A percentile compares a stretch with the other conserved stretches of the same genome.
These are phyloP conservation scores for Colletotrichum magnum DNA, from an alignment of 2,329 filamentous ascomycete species.

Conservation along the genomic window DNA sequence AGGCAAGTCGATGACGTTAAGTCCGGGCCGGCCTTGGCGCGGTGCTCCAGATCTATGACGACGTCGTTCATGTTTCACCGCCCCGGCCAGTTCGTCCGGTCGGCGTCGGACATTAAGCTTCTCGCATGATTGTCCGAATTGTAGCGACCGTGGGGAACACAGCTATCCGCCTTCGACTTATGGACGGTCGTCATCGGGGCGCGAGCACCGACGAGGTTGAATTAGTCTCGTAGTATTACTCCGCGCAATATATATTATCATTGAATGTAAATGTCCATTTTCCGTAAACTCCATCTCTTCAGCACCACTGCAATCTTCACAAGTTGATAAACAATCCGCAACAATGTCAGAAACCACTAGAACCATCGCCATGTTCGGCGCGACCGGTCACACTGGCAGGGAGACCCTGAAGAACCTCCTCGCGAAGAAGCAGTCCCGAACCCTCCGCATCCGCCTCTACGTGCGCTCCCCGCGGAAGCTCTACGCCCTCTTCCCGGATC, in stretches of 20 bases:
- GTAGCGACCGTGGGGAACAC: neutral
- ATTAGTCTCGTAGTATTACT: neutral
- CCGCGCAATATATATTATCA: neutral
- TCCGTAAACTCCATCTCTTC: no score
- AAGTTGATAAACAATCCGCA: neutral
- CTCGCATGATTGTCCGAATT: neutral
- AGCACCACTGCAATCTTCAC: no score
- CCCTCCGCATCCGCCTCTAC: slow-evolving; percentile 19
- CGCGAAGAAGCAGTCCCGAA: slow-evolving; percentile 2
- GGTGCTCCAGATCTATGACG: slow-evolving; percentile 18
- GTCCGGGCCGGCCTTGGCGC: neutral
- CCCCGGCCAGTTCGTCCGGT: neutral
- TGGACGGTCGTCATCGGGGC: neutral
- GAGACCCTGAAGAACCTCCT: slow-evolving; percentile 30
- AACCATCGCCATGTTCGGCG: slow-evolving; percentile 34
- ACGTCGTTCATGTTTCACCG: neutral
- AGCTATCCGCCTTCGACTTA: neutral
- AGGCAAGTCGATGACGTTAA: neutral
- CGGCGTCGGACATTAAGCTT: neutral
- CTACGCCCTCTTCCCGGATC: neutral
- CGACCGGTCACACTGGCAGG: slow-evolving; percentile 34
- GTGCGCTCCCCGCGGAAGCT: slow-evolving; percentile 28
- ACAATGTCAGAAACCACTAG: neutral
- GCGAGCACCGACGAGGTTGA: neutral
- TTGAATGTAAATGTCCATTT: neutral